These are phyloP conservation scores for Sclerotinia trifoliorum DNA, from an alignment of 2,329 filamentous ascomycete genomes.

Conservation along the genomic window DNA sequence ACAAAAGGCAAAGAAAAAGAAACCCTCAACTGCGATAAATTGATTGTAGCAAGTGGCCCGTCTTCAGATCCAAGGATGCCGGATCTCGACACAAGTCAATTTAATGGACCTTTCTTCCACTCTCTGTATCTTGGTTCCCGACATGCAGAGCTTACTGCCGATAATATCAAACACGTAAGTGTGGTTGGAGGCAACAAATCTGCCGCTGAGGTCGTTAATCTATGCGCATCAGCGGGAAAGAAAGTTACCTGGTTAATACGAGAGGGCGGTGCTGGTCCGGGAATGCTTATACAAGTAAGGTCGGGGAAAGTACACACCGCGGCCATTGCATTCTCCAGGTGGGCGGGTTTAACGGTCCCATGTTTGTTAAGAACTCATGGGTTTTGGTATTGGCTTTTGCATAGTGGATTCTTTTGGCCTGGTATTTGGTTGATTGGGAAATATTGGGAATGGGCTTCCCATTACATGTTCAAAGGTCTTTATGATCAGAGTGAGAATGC, in stretches of 20 bases:
- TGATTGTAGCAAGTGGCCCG: slow-evolving; percentile 27
- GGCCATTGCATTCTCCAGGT: slow-evolving; percentile 20
- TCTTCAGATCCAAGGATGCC: slow-evolving; percentile 26
- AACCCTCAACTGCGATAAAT: slow-evolving; percentile 1
- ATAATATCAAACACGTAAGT: slow-evolving; percentile 23
- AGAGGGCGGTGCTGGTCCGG: slow-evolving; percentile 25
- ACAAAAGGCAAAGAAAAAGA: slow-evolving; percentile 9
- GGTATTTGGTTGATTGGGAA: slow-evolving; percentile 19
- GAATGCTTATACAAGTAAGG: slow-evolving; percentile 21
- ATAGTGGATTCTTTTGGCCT: slow-evolving; percentile 24
- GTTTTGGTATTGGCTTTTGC: slow-evolving; percentile 26
- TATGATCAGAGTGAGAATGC: slow-evolving; percentile 20
- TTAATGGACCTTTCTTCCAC: slow-evolving; percentile 24
- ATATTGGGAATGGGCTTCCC: slow-evolving; percentile 20
- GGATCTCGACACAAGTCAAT: slow-evolving; percentile 19
- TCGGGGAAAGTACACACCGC: slow-evolving; percentile 20
- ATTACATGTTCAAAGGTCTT: slow-evolving; percentile 19
- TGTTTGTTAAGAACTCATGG: slow-evolving; percentile 20
- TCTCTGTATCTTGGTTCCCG: slow-evolving; percentile 23
- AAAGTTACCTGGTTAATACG: slow-evolving; percentile 30
- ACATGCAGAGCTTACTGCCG: slow-evolving; percentile 16
- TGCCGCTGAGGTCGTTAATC: slow-evolving; percentile 25
- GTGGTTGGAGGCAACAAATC: slow-evolving; percentile 31
- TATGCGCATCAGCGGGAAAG: slow-evolving; percentile 25
- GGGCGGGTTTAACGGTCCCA: slow-evolving; percentile 13